Evolutionary conservation across 2,329 filamentous ascomycete genomes (phyloP).

Genomic region (Sporothrix phasma): DNA sequence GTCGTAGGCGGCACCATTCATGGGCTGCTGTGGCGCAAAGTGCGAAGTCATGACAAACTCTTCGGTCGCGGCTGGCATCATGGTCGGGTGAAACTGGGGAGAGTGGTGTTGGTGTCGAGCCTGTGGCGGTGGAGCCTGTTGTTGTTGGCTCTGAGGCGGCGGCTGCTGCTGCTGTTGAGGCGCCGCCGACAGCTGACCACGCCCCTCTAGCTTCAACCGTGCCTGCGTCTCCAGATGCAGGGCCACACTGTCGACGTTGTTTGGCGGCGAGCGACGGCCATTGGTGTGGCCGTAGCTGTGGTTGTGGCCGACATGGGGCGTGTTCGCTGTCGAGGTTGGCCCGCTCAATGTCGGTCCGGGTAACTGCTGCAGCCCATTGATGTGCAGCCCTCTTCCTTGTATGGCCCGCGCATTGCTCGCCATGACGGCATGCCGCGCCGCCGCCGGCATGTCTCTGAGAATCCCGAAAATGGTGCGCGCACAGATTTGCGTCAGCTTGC

Average conservation of each 20-base stretch:
- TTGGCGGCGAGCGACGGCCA: conserved; percentile 27
- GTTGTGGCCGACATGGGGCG: conserved; percentile 29
- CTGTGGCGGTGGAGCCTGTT: neutral
- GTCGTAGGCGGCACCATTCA: neutral
- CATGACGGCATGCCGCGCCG: neutral
- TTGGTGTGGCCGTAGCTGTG: conserved; percentile 41
- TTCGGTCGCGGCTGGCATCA: neutral
- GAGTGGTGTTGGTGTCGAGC: neutral
- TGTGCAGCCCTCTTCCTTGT: neutral
- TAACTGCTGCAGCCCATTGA: neutral
- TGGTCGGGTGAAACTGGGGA: neutral
- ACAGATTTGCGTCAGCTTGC: conserved; percentile 39
- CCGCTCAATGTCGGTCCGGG: neutral
- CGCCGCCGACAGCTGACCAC: neutral
- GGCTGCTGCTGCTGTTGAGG: neutral
- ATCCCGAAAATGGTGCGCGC: conserved; percentile 44
- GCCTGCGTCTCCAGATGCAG: conserved; percentile 17
- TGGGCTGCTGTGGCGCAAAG: neutral
- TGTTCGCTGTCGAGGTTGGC: neutral
- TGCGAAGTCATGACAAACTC: neutral
- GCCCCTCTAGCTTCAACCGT: conserved; percentile 13
- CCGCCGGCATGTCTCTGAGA: conserved; percentile 37
- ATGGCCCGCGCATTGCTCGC: conserved; percentile 5
- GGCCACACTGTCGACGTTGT: conserved; percentile 37
- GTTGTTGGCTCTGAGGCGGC: neutral